Evolutionary conservation across 169 alveolate genomes (phyloP).

Genomic region (Plasmodium falciparum): DNA sequence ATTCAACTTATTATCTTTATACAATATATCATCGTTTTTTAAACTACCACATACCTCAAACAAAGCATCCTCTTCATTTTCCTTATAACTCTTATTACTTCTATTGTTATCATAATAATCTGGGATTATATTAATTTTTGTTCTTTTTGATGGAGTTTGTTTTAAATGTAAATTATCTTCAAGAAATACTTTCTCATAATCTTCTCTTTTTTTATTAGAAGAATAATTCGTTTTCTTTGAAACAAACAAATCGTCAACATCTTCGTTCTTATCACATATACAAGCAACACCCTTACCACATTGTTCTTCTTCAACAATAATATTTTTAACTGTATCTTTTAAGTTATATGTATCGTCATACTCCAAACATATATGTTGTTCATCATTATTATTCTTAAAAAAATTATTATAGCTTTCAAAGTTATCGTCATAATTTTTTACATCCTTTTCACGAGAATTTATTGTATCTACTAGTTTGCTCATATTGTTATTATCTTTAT

Average conservation of each 20-base stretch:
- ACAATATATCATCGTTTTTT: too few relatives aligned
- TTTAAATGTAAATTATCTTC: neutral
- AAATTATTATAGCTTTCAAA: too few relatives aligned
- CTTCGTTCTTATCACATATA: neutral
- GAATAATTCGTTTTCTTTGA: neutral
- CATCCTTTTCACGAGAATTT: too few relatives aligned
- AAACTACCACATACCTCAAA: neutral
- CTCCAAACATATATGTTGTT: too few relatives aligned
- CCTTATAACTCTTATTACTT: neutral
- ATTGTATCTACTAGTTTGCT: too few relatives aligned
- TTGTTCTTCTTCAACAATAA: neutral
- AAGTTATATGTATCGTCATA: too few relatives aligned
- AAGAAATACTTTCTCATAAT: neutral
- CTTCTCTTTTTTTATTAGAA: slow-evolving; percentile 3
- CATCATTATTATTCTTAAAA: too few relatives aligned
- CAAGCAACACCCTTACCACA: neutral
- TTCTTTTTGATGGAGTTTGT: neutral
- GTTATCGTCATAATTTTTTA: too few relatives aligned
- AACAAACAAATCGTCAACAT: neutral
- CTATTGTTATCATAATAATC: neutral
- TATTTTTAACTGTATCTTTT: too few relatives aligned
- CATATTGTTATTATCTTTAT: too few relatives aligned
- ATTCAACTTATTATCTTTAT: neutral
- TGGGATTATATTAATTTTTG: neutral
- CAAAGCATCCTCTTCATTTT: neutral